Evolutionary conservation across 2,329 filamentous ascomycete species (phyloP).

Genomic region (Gnomoniopsis smithogilvyi): DNA sequence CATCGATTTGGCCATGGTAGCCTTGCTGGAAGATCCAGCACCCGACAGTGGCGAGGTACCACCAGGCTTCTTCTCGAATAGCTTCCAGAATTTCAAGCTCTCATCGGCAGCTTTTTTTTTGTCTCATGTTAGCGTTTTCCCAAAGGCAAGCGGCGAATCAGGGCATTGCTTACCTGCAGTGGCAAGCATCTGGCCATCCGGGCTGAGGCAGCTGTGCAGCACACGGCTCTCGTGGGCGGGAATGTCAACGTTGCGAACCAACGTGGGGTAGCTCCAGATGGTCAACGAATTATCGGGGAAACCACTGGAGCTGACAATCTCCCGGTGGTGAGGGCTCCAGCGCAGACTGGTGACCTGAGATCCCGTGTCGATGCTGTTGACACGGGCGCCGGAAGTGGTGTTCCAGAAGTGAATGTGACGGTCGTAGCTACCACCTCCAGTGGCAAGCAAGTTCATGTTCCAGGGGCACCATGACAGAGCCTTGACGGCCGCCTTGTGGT

Average conservation of each 20-base stretch:
- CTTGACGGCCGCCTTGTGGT: slow-evolving; percentile 98
- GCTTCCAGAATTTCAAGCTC: slow-evolving; percentile 99
- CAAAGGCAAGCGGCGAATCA: no score
- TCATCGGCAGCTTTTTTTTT: slow-evolving; percentile 73
- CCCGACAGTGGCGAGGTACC: slow-evolving; percentile 61
- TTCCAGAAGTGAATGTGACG: slow-evolving; percentile 99
- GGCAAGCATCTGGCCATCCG: slow-evolving; percentile 95
- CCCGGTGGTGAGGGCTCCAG: slow-evolving; percentile 96
- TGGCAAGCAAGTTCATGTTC: slow-evolving; percentile 96
- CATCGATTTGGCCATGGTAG: slow-evolving; percentile 90
- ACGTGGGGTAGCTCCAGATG: slow-evolving; percentile 97
- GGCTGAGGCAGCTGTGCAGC: slow-evolving; percentile 93
- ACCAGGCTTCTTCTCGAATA: slow-evolving; percentile 97
- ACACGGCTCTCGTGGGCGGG: slow-evolving; percentile 96
- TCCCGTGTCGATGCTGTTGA: slow-evolving; percentile 98
- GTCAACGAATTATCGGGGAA: slow-evolving; percentile 99
- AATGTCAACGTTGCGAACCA: slow-evolving; percentile 97
- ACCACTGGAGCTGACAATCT: slow-evolving; percentile 95
- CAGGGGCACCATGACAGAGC: slow-evolving; percentile 98
- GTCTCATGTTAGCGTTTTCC: slow-evolving; percentile 26
- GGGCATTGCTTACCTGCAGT: slow-evolving; percentile 65
- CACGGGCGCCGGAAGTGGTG: slow-evolving; percentile 91
- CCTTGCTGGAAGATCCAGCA: slow-evolving; percentile 71
- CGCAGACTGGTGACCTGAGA: slow-evolving; percentile 94
- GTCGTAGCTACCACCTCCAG: slow-evolving; percentile 93